Evolutionary conservation across 176 grass and related monocot species (phyloP), one percentile per base, ranked within the genome.

Genomic region (Saccharum spontaneum): DNA sequence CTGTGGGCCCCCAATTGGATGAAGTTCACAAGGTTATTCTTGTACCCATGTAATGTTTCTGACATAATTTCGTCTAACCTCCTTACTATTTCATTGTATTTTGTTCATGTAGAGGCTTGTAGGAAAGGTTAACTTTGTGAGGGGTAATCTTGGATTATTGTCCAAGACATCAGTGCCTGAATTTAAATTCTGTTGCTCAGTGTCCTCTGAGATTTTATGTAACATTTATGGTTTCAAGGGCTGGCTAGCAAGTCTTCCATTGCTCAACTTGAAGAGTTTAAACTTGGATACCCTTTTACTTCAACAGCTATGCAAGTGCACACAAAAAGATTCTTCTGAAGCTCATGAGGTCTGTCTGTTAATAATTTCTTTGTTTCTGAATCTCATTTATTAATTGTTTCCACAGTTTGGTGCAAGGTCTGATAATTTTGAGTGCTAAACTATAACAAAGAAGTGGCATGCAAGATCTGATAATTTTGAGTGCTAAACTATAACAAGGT

Each of bases 241-340:
- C 83, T 98, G 93, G 95, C 68, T 88, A 76, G 76, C 78, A 6
- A 86, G 87, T 79, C 83, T 98, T 87, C 87, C 91, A 83, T 90
- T 98, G 76, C 89, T 95, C 77, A 92, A 98, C 81, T 79, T 98
- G 69, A 98, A 90, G 87, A 95, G 93, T 76, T 86, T 92, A 89
- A 92, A 80, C 61, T 76, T 95, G 87, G 93, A 95, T 80, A 82
- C 87, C 38, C 84, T 88, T 79, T 92, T 98, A 81, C 93, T 98
- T 76, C 61, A 91, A 68, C 63, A 79, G 37, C 77, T 98, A 38
- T 84, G 88, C 44, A 88, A 80, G 23, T 87, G 85, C 67, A 87
- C 86, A 65, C 87, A 75, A 18, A 80, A 64, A 59, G 86, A 90
- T 86, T 73, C 77, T 82, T 83, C 85, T 86, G 77, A 88, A 88